phyloP scores from a whole-genome alignment of 73 alveolate genomes.

The Tetrahymena elliotti region DNA sequence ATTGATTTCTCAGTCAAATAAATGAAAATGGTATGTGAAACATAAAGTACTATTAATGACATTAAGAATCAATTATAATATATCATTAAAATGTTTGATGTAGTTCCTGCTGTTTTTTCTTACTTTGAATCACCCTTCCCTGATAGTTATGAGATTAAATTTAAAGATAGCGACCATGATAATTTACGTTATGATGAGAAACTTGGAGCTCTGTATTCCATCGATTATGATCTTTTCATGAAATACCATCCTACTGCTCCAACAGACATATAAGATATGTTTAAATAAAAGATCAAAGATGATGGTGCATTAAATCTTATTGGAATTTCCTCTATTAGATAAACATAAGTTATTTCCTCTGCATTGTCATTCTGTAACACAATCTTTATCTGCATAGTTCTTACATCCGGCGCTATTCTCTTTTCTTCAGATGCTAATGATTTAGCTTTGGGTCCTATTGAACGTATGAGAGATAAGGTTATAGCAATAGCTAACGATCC shows the following conservation, averaged over 20 bases:
- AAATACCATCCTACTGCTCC: background rate
- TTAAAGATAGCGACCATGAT: background rate
- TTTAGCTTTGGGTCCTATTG: constrained; percentile 75
- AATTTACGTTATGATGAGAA: background rate
- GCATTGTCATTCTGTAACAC: constrained; percentile 38
- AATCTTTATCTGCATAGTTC: constrained; percentile 52
- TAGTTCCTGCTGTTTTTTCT: background rate
- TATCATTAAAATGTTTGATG: background rate
- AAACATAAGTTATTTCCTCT: background rate
- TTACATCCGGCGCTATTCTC: constrained; percentile 56
- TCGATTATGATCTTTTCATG: background rate
- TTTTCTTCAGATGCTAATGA: constrained; percentile 71
- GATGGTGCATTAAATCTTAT: background rate
- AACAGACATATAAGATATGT: background rate
- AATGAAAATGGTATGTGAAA: constrained; percentile 6
- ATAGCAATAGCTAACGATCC: constrained; percentile 66
- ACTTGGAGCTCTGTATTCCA: background rate
- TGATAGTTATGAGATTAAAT: background rate
- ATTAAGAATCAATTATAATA: background rate
- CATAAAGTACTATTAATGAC: background rate
- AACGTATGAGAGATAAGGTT: constrained; percentile 69
- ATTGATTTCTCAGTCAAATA: constrained; percentile 8
- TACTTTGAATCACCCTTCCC: background rate
- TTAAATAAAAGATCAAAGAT: background rate
- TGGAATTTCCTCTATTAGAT: background rate